Evolutionary conservation across 495 filamentous ascomycete species (phyloP), one percentile per base, ranked within the genome.

Genomic region (Penicillium nucicola): DNA sequence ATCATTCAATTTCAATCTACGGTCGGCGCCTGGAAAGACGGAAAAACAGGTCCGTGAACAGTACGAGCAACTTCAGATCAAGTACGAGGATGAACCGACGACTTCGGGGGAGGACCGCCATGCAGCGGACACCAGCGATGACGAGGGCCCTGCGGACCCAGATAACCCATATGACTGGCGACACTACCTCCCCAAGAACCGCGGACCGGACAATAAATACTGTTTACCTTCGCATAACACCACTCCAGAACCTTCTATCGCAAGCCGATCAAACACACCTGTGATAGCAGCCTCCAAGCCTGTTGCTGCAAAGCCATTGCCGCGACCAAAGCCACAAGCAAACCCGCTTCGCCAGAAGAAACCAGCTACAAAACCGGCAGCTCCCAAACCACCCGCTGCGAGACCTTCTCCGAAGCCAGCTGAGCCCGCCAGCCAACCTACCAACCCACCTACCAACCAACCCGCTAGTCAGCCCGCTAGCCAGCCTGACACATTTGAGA

Each of bases 121-220:
- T 1, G 63, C 70, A 22, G 71, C 65, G 22, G 66, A 64, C 38
- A 58, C 57, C 30, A 69, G 65, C 30, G 71, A 71, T 14, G 74
- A 74, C 18, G 73, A 75, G 43, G 71, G 70, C 9, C 67, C 65
- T 19, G 70, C 79, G 1, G 79, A 81, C 45, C 68, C 74, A 0
- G 64, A 68, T 51, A 84, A 84, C 44, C 80, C 80, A 13, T 84
- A 77, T 47, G 79, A 84, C 58, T 82, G 71, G 55, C 77, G 80
- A 9, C 80, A 84, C 56, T 84, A 83, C 55, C 74, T 82, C 32
- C 67, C 63, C 22, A 70, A 76, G 50, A 55, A 57, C 14, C 63
- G 69, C 40, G 62, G 55, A 5, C 64, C 68, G 33, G 63, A 66
- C 32, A 57, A 62, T 25, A 72, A 76, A 55, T 28, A 28, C 25